These are phyloP conservation scores for Rasamsonia emersonii DNA, from an alignment of 2,329 filamentous ascomycete species.

Conservation along the genomic window DNA sequence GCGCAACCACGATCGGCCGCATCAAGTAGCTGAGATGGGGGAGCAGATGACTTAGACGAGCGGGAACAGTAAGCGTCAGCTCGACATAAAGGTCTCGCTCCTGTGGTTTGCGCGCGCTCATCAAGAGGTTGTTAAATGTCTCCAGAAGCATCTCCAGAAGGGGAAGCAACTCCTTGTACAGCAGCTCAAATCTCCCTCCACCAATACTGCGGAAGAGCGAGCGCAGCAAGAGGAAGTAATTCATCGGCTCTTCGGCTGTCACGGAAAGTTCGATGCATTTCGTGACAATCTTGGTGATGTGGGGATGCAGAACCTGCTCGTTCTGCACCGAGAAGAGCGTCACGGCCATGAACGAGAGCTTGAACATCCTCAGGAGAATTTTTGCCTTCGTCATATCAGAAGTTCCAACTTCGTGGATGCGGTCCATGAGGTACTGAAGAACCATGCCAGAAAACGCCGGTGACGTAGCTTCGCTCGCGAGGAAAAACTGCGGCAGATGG, in stretches of 20 bases:
- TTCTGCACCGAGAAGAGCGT: slow-evolving; percentile 92
- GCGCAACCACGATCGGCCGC: slow-evolving; percentile 90
- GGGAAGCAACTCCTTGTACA: slow-evolving; percentile 96
- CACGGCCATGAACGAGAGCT: slow-evolving; percentile 98
- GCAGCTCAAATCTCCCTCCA: slow-evolving; percentile 90
- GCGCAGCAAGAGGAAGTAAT: slow-evolving; percentile 89
- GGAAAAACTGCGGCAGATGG: slow-evolving; percentile 94
- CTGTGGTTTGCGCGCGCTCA: slow-evolving; percentile 79
- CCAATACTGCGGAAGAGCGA: slow-evolving; percentile 95
- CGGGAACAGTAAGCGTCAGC: slow-evolving; percentile 89
- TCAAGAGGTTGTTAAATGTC: slow-evolving; percentile 87
- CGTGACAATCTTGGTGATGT: slow-evolving; percentile 94
- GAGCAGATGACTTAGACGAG: slow-evolving; percentile 83
- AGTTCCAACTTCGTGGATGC: slow-evolving; percentile 89
- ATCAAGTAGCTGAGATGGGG: slow-evolving; percentile 95
- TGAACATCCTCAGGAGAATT: slow-evolving; percentile 88
- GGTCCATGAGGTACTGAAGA: slow-evolving; percentile 92
- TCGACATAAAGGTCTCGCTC: slow-evolving; percentile 97
- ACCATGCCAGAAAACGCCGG: slow-evolving; percentile 98
- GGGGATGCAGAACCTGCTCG: slow-evolving; percentile 87
- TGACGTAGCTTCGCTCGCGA: slow-evolving; percentile 96
- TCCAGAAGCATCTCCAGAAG: slow-evolving; percentile 95
- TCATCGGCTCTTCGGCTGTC: slow-evolving; percentile 93
- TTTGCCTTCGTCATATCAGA: slow-evolving; percentile 87
- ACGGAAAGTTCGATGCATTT: slow-evolving; percentile 95